Conservation (phyloP, 371 early-diverging fungal genomes). For the Hamiltosporidium magnivora region DNA sequence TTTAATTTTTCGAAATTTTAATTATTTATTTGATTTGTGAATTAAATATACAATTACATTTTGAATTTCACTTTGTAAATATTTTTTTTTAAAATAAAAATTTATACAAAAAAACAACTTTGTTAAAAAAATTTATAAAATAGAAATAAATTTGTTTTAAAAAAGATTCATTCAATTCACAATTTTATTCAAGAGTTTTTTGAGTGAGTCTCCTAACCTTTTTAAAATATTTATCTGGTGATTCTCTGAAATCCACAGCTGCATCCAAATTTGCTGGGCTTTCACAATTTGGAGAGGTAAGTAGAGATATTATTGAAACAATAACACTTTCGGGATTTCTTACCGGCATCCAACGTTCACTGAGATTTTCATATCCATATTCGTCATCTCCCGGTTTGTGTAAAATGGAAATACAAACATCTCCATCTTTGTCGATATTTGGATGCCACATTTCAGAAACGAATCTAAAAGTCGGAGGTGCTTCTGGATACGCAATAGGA, state of each 20-base stretch:
- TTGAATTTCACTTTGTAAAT: no score
- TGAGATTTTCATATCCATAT: constrained; percentile 58
- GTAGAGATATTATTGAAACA: constrained; percentile 49
- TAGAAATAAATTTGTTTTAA: no score
- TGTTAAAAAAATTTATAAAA: no score
- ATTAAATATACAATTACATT: no score
- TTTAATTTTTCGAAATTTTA: no score
- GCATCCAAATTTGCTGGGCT: constrained; percentile 93
- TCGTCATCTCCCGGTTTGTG: constrained; percentile 73
- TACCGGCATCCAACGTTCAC: constrained; percentile 63
- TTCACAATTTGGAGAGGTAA: constrained; percentile 82
- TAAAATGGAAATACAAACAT: constrained; percentile 90
- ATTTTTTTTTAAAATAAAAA: no score
- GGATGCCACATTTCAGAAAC: constrained; percentile 81
- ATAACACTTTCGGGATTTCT: constrained; percentile 55
- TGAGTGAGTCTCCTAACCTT: constrained; percentile 24
- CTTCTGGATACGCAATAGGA: constrained; percentile 68
- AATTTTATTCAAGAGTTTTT: neutral
- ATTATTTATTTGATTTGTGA: no score
- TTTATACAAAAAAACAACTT: no score
- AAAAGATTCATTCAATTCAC: neutral
- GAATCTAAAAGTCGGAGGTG: constrained; percentile 71
- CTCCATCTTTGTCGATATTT: constrained; percentile 64
- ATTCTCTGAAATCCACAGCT: constrained; percentile 52
- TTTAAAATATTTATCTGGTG: constrained; percentile 41